Evolutionary conservation across 768 basidiomycete species (phyloP), one percentile per base, ranked within the genome.

Genomic region (Suillus variegatus): DNA sequence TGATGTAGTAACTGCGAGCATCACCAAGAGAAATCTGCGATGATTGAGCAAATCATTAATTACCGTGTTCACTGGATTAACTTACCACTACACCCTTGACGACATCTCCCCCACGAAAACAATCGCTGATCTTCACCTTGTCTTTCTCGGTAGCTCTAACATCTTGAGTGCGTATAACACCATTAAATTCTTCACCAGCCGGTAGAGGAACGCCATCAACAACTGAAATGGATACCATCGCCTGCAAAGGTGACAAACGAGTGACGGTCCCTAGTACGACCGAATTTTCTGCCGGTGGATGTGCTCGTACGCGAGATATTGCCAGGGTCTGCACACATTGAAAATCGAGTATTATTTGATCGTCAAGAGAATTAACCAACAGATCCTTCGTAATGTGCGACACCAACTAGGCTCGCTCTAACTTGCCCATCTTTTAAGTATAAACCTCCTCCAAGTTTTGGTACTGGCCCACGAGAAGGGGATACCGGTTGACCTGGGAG

Each of bases 101-200:
- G 60, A 96, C 92, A 73, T 97, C 95, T 16, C 95, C 94, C 0
- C 93, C 93, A 32, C 95, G 84, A 76, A 97, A 97, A 72, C 94
- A 97, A 70, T 95, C 92, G 40, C 89, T 88, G 66, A 96, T 92
- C 78, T 92, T 94, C 65, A 96, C 86, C 70, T 87, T 88, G 79
- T 95, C 94, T 70, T 93, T 95, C 72, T 95, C 94, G 2, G 94
- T 95, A 14, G 92, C 91, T 62, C 95, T 81, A 25, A 97, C 88
- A 76, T 97, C 95, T 76, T 96, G 94, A 6, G 84, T 82, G 41
- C 95, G 88, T 68, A 97, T 93, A 25, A 97, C 89, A 6, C 95
- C 95, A 0, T 85, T 88, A 70, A 95, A 97, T 70, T 97, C 95
- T 74, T 96, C 94, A 36, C 93, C 92, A 9, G 82, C 78, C 44